Base-by-base conservation (phyloP, 208 protist species). In the Acanthamoeba rhysodes region DNA sequence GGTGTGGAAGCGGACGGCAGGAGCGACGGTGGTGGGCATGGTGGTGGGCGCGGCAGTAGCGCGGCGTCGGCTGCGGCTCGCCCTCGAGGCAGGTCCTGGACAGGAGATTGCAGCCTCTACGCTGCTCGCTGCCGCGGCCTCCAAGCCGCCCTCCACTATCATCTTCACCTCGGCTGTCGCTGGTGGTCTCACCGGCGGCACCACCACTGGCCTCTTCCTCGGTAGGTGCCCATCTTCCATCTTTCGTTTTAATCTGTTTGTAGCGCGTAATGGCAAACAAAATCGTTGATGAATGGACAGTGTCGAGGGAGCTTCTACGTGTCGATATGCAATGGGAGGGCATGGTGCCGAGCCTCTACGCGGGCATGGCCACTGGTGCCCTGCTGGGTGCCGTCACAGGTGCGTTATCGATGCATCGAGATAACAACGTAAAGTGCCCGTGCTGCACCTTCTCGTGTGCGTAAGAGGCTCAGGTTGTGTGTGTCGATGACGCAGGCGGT, bases 261-360 rank as follows among this genome's bases (percentile, higher is more conserved):
- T 41, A 3, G 27, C 9, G 2, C 5, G n/a, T 29, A 76, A 76
- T 32, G 2, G n/a, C 27, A 76, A 76, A 76, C 45, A 76, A 3
- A 32, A 16, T 32, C 27, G 8, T 2, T 41, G 27, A 76, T 20
- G 0, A 32, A 24, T 41, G 68, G 32, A 12, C 34, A 80, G 72
- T 22, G 24, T 34, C 72, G 3, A 24, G 72, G n/a, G 72, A 80
- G 72, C 72, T 80, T 24, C 22, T 80, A 29, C 72, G 72, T 37
- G 72, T 80, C 2, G 72, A 80, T 29, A 80, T 80, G 72, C 72
- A 80, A 29, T 80, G 72, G 72, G 72, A 80, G 10, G 72, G 72
- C 72, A 80, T 80, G 72, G 72, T 29, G 22, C 72, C 72, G 6
- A 48, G 72, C 32, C 72, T 80, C 34, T 80, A 80, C 37, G 72